Base-by-base conservation (phyloP, 148 eudicot species). In the Vaccinium vitisidaea region DNA sequence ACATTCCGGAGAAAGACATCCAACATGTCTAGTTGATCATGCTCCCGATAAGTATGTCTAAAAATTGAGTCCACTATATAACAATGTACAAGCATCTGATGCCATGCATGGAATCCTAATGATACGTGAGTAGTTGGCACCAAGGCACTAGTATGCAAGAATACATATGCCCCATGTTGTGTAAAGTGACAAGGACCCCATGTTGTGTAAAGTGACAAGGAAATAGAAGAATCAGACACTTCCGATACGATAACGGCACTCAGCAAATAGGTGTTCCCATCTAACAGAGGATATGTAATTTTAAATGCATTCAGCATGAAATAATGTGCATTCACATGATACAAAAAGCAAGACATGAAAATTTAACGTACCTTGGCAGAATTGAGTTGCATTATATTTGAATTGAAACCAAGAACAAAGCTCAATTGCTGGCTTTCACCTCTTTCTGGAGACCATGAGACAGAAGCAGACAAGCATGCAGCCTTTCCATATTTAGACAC, bases 361-460 rank as follows among this genome's bases (percentile, higher is more conserved):
- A 54, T 30, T 73, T 16, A 69, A 80, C 78, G 49, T 88, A 93
- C 98, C 97, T 94, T 96, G 52, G 93, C 80, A 27, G 99, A 93
- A 90, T 96, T 96, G 16, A 96, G 90, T 53, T 86, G 89, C 13
- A 90, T 87, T 50, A 88, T 78, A 84, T 93, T 91, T n/a, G 99
- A 93, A 85, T 90, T 92, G 77, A 93, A 93, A 74, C 98, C 98
- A 88, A 94, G 80, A 84, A 92, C 94, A 89, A 97, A 97, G 87
- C 98, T 94, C 90, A 92, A 90, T 84, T 91, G 98, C 83, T 88
- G 94, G 91, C 81, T 87, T 82, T 92, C 96, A 82, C 89, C 89
- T 92, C 88, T 93, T 73, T 88, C 93, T 32, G 98, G 94, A 69
- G 88, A 93, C 99, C 98, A 97, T 27, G 99, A 95, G 39, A 97